These are phyloP conservation scores for Wickerhamomyces subpelliculosus DNA, from an alignment of 805 yeast genomes.

Conservation along the genomic window DNA sequence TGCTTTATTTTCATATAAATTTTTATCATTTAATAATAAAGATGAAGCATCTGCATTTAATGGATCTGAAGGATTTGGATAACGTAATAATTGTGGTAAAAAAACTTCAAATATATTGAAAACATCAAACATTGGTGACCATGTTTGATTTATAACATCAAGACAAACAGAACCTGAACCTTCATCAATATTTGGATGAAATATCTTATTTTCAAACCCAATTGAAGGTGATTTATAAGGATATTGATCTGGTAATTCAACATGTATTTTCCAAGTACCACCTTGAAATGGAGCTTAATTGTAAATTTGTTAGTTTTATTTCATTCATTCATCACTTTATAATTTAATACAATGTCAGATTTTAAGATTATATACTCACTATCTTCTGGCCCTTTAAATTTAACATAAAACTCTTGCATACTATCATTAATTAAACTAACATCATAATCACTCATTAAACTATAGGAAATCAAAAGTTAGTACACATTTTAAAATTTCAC, in stretches of 20 bases:
- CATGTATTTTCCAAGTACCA: conserved; percentile 87
- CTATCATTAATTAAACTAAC: conserved; percentile 77
- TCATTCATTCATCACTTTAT: no score
- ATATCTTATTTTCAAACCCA: conserved; percentile 86
- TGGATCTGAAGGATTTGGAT: conserved; percentile 94
- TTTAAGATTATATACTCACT: conserved; percentile 27
- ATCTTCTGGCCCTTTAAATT: conserved; percentile 78
- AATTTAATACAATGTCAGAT: no score
- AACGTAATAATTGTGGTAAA: conserved; percentile 82
- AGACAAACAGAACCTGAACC: conserved; percentile 86
- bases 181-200: conserved; percentile 94
- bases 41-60: conserved; percentile 86
- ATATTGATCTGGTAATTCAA: conserved; percentile 90
- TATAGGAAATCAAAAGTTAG: conserved; percentile 15
- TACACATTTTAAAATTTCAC: neutral
- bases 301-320: no score
- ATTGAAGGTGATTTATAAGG: conserved; percentile 96
- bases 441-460: conserved; percentile 86
- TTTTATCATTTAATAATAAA: conserved; percentile 61
- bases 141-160: conserved; percentile 93
- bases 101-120: conserved; percentile 88
- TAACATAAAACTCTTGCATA: conserved; percentile 80
- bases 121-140: conserved; percentile 97
- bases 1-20: conserved; percentile 61
- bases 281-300: conserved; percentile 73